phyloP scores from a whole-genome alignment of 441 rosid species.

The Populus hybrid region DNA sequence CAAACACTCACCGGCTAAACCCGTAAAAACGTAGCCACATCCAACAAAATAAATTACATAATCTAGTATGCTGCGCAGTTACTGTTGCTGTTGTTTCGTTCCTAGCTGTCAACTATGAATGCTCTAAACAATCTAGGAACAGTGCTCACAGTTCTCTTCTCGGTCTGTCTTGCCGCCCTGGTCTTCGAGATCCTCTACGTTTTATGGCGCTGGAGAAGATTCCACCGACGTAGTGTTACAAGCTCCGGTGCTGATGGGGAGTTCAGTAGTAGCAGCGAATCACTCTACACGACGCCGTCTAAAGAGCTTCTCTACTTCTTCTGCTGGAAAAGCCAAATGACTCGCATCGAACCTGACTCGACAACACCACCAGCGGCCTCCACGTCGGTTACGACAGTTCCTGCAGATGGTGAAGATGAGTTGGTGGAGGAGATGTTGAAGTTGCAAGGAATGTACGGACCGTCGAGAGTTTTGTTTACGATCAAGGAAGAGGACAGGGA shows the following conservation, averaged over 20 bases:
- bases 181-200: constrained; percentile 45
- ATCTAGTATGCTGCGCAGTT: not conserved
- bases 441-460: constrained; percentile 44
- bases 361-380: not conserved
- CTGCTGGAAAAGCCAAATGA: constrained; percentile 54
- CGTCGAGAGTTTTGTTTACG: constrained; percentile 62
- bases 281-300: constrained; percentile 32
- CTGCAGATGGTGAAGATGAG: constrained; percentile 13
- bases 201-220: constrained; percentile 37
- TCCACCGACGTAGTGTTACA: not conserved
- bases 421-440: constrained; percentile 33
- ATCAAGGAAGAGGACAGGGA: constrained; percentile 62
- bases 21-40: not conserved
- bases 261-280: constrained; percentile 18
- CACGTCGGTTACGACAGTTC: constrained; percentile 26
- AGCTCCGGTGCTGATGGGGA: constrained; percentile 10
- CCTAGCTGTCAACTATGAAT: constrained; percentile 25
- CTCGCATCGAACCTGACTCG: constrained; percentile 46
- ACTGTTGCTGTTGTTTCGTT: not conserved
- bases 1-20: not conserved
- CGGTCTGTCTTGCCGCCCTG: constrained; percentile 33
- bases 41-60: not conserved
- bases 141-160: constrained; percentile 42
- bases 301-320: constrained; percentile 77
- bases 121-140: constrained; percentile 33